A percentile compares a stretch with the other conserved stretches of the same genome.
These are phyloP conservation scores for Ceriops decandra DNA, from an alignment of 345 rosid species.

Conservation along the genomic window DNA sequence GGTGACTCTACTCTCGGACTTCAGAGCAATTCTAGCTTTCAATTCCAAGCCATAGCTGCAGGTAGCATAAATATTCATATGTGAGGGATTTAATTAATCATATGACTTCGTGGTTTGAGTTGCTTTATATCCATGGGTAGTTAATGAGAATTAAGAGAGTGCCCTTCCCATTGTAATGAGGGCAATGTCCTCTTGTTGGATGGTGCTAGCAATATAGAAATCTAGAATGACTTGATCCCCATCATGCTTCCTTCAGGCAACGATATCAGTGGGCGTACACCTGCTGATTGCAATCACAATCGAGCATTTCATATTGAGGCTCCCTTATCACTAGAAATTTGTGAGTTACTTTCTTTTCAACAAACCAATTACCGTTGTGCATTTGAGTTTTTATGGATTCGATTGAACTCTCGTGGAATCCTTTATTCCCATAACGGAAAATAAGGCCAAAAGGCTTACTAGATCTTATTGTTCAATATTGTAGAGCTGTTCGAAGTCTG, in stretches of 20 bases:
- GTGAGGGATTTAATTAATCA: neutral
- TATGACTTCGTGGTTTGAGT: neutral
- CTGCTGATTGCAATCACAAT: conserved; percentile 75
- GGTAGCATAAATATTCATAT: neutral
- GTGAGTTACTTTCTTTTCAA: conserved; percentile 39
- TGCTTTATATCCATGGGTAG: neutral
- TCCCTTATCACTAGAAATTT: conserved; percentile 85
- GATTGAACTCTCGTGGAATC: conserved; percentile 2
- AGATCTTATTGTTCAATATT: neutral
- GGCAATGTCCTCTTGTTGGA: neutral
- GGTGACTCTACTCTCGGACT: neutral
- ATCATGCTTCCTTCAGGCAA: conserved; percentile 52
- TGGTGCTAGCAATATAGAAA: conserved; percentile 1
- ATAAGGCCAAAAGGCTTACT: too few relatives aligned
- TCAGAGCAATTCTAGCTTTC: neutral
- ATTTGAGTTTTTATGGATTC: neutral
- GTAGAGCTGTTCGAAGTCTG: conserved; percentile 67
- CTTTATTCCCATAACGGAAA: neutral
- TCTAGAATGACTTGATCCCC: neutral
- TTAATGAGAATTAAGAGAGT: neutral
- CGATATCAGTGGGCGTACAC: conserved; percentile 66
- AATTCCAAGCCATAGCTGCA: neutral
- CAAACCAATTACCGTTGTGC: neutral
- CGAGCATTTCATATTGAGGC: conserved; percentile 86
- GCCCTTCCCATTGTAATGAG: neutral